Conservation (phyloP, 345 rosid species). For the Boechera divaricarpa region DNA sequence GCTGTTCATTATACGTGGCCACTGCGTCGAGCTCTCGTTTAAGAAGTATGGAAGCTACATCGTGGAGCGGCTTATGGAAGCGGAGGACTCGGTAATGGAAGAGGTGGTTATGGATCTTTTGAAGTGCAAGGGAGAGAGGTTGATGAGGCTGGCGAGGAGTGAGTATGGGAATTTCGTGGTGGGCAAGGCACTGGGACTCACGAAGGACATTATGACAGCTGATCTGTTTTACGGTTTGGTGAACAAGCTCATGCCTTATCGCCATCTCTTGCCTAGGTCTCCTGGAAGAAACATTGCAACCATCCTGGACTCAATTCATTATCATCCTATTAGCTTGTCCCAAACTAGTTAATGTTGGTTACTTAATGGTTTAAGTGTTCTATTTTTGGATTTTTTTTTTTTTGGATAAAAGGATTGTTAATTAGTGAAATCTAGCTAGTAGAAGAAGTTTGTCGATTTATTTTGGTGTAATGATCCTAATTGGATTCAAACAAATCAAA, state of each 20-base stretch:
- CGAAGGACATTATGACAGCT: neutral
- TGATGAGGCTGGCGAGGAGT: constrained; percentile 32
- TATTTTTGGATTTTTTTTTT: too few relatives aligned
- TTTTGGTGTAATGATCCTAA: neutral
- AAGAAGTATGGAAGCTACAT: constrained; percentile 27
- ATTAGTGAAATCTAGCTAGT: neutral
- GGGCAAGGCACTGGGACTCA: neutral
- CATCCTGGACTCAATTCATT: constrained; percentile 1
- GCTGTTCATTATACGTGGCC: constrained; percentile 1
- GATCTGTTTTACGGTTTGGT: too few relatives aligned
- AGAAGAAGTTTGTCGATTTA: neutral
- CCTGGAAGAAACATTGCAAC: constrained; percentile 10
- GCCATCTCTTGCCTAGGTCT: constrained; percentile 1
- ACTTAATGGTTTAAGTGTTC: neutral
- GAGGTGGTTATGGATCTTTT: constrained; percentile 8
- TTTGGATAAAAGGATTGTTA: neutral
- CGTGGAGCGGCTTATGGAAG: constrained; percentile 27
- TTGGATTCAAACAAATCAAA: neutral
- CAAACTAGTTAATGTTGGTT: neutral
- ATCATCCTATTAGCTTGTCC: neutral
- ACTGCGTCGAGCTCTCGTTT: constrained; percentile 17
- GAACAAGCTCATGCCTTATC: neutral
- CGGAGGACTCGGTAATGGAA: neutral
- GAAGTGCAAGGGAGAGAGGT: neutral
- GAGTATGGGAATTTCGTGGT: constrained; percentile 36